Evolutionary conservation across 2,329 filamentous ascomycete species (phyloP).

Genomic region (Lizonia empirigonia): DNA sequence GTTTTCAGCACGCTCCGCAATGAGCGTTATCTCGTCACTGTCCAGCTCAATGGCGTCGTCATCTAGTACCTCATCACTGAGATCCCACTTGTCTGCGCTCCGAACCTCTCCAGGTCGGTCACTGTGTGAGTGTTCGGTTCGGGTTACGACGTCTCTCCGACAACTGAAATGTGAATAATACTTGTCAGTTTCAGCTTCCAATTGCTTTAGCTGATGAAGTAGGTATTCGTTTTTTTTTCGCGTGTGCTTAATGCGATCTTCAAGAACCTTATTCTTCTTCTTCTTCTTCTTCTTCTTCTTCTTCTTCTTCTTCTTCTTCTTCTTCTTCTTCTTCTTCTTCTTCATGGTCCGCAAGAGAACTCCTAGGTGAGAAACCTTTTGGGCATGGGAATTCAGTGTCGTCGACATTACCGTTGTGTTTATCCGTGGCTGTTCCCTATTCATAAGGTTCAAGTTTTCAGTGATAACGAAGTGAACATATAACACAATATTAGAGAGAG

Average conservation of each 20-base stretch:
- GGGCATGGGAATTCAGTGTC: no score
- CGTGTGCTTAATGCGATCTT: background rate
- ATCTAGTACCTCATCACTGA: slow-evolving; percentile 1
- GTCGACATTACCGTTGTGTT: no score
- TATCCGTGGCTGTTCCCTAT: no score
- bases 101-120: no score
- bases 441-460: no score
- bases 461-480: no score
- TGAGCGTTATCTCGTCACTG: background rate
- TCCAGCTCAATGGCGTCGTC: background rate
- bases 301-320: no score
- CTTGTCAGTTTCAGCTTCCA: background rate
- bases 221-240: background rate
- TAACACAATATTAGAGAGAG: no score
- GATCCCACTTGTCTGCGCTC: background rate
- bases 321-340: no score
- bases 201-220: background rate
- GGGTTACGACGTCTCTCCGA: background rate
- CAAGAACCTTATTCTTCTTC: background rate
- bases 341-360: no score
- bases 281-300: background rate
- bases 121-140: background rate
- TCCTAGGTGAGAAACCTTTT: no score
- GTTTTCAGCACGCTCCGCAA: background rate
- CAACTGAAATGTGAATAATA: background rate